Evolutionary conservation across 1,284 basidiomycete species (phyloP), one percentile per base, ranked within the genome.

Genomic region (Sanghuangporus sanghuang): DNA sequence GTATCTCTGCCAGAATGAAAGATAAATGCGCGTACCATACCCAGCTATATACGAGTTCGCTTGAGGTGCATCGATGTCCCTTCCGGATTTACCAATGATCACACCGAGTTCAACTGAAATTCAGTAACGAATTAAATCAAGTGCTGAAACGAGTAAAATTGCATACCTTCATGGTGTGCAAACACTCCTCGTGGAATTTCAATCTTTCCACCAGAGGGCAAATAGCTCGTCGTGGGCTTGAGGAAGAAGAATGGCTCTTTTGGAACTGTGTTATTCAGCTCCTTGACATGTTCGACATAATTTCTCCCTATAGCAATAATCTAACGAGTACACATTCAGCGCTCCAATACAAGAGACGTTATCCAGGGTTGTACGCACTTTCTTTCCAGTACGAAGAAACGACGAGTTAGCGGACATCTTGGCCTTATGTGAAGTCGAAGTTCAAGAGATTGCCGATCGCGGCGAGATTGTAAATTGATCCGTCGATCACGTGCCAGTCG

Each of bases 161-260:
- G 72, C 79, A 23, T 42, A 93, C 95, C 93, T 85, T 98, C 96
- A 73, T 97, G 90, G 73, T 98, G 96, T 35, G 90, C 89, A 6
- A 88, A 72, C 52, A 96, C 83, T 23, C 95, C 96, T 49, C 75
- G 77, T 2, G 96, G 96, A 57, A 98, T 91, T 79, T 98, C 92
- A 32, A 98, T 79, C 40, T 85, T 83, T 1, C 89, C 89, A 0
- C 90, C 89, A 6, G 85, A 85, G n/a, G 81, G 74, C 32, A 98
- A 71, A 73, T 96, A 98, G 71, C 91, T 93, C 3, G 90, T 87
- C 2, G 96, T 98, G 4, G 96, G 96, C 78, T 99, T 99, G 48
- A 98, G 79, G 81, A 98, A 99, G 84, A 98, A 97, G 83, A 99
- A 98, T 0, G 96, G 96, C 73, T 98, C 95, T 72, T 89, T 93